A percentile compares a stretch with the other conserved stretches of the same genome.
phyloP scores from a whole-genome alignment of 805 yeast genomes.

The Yamadazyma endophytica region DNA sequence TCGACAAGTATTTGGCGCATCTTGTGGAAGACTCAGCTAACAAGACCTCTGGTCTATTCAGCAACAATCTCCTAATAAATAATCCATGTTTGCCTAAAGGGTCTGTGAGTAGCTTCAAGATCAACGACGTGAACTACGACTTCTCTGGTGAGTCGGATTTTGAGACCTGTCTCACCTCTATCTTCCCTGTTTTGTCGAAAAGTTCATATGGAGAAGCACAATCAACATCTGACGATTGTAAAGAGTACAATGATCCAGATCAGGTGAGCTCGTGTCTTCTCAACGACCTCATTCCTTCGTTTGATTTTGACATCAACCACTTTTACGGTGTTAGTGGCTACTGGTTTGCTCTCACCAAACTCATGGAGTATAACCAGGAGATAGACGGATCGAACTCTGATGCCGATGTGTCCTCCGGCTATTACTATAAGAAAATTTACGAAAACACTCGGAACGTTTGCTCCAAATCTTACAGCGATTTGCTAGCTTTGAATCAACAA shows the following conservation, averaged over 20 bases:
- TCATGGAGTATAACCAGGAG: constrained; percentile 30
- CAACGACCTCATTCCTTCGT: constrained; percentile 49
- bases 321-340: constrained; percentile 67
- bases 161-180: constrained; percentile 40
- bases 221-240: constrained; percentile 22
- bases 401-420: constrained; percentile 18
- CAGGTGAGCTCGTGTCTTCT: constrained; percentile 46
- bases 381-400: constrained; percentile 5
- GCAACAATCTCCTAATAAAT: constrained; percentile 12
- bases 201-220: constrained; percentile 22
- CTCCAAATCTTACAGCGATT: constrained; percentile 33
- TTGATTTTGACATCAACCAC: constrained; percentile 52
- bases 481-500: constrained; percentile 29
- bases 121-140: constrained; percentile 24
- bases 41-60: constrained; percentile 5
- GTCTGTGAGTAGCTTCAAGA: constrained; percentile 20
- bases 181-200: constrained; percentile 43
- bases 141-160: constrained; percentile 54
- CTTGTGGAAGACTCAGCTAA: constrained; percentile 22
- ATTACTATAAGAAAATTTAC: constrained; percentile 42
- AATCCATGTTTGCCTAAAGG: constrained; percentile 62
- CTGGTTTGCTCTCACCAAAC: constrained; percentile 55
- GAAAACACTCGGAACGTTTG: constrained; percentile 46
- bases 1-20: constrained; percentile 37
- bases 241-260: constrained; percentile 24